Evolutionary conservation across 306 rosid species (phyloP).

Genomic region (Rosa lucieae): DNA sequence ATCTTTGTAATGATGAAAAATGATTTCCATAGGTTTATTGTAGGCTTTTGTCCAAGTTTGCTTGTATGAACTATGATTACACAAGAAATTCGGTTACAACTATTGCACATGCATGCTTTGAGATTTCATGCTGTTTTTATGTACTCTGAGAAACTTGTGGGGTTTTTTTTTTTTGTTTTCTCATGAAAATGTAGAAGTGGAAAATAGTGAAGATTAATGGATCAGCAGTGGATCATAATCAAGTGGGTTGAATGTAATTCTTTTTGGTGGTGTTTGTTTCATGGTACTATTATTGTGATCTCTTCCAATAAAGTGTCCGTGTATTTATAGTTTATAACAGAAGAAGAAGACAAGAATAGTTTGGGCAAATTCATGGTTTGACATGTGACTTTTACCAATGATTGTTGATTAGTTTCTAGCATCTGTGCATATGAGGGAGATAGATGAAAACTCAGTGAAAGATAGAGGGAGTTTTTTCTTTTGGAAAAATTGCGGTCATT

Average conservation of each 20-base stretch:
- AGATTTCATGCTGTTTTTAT: background rate
- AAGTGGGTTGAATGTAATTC: background rate
- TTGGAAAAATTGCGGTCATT: too few relatives aligned
- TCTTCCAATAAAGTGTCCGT: background rate
- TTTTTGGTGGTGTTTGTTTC: too few relatives aligned
- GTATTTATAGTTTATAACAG: background rate
- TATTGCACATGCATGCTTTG: background rate
- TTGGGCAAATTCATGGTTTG: background rate
- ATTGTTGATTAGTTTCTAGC: background rate
- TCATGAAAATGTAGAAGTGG: background rate
- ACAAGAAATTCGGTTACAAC: background rate
- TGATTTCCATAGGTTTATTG: background rate
- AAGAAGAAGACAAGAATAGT: background rate
- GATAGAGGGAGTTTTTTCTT: background rate
- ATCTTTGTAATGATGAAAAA: background rate
- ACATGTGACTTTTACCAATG: background rate
- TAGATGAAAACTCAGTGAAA: background rate
- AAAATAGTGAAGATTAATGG: background rate
- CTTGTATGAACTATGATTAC: background rate
- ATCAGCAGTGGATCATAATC: slow-evolving; percentile 2
- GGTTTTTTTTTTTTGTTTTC: background rate
- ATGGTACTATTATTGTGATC: too few relatives aligned
- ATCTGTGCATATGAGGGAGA: background rate
- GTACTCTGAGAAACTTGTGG: background rate
- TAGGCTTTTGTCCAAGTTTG: background rate